These are phyloP conservation scores for Lactarius psammicola DNA, from an alignment of 768 basidiomycete genomes.

Conservation along the genomic window DNA sequence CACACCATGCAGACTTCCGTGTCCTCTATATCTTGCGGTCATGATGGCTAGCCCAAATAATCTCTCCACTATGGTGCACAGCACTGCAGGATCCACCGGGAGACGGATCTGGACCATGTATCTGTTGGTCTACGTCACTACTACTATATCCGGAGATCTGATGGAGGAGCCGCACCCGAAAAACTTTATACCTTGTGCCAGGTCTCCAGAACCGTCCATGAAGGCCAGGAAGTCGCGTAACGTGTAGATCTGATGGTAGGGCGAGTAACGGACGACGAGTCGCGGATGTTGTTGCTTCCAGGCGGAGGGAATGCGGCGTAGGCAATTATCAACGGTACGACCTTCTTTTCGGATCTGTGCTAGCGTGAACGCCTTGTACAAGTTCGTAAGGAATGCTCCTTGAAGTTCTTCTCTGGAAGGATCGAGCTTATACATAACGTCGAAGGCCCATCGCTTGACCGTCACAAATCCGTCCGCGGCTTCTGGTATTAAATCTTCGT, in stretches of 20 bases:
- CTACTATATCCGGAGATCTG: background rate
- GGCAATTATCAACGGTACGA: background rate
- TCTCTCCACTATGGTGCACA: conserved; percentile 53
- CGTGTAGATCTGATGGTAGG: background rate
- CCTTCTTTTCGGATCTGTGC: conserved; percentile 22
- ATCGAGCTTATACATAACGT: conserved; percentile 39
- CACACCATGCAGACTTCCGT: conserved; percentile 41
- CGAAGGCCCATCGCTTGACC: conserved; percentile 48
- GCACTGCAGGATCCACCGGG: conserved; percentile 46
- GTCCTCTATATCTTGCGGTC: conserved; percentile 32
- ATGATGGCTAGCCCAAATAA: conserved; percentile 46
- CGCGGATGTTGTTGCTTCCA: conserved; percentile 7
- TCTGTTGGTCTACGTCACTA: conserved; percentile 34
- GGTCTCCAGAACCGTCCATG: conserved; percentile 36
- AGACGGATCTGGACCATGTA: conserved; percentile 43
- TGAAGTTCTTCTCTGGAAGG: conserved; percentile 25
- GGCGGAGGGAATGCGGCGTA: conserved; percentile 12
- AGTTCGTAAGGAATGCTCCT: conserved; percentile 40
- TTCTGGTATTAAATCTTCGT: conserved; percentile 41
- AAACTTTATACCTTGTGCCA: conserved; percentile 42
- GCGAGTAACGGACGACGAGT: background rate
- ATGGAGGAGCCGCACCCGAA: conserved; percentile 16
- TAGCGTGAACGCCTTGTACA: conserved; percentile 41
- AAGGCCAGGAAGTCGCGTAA: conserved; percentile 14
- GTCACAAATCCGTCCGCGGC: conserved; percentile 38